Conservation (phyloP, 2,329 filamentous ascomycete genomes). For the Ophiostoma ulmi region DNA sequence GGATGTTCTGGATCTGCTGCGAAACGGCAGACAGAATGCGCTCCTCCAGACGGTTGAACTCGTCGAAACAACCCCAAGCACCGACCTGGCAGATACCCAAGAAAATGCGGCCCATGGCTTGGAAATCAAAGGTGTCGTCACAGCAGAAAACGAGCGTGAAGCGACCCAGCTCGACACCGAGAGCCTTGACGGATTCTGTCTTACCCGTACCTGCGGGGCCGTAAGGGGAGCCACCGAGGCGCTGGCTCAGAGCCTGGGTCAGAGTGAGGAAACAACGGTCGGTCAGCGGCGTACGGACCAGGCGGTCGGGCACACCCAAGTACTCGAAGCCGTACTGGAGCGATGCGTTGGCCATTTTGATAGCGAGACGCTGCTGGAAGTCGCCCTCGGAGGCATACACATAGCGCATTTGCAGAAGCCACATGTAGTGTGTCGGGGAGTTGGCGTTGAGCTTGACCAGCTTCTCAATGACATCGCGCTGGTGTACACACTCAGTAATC, state of each 20-base stretch:
- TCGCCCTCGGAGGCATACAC: conserved; percentile 80
- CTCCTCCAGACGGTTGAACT: conserved; percentile 98
- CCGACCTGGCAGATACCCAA: conserved; percentile 98
- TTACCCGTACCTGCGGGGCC: conserved; percentile 97
- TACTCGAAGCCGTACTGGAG: conserved; percentile 98
- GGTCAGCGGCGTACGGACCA: conserved; percentile 93
- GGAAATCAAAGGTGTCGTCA: conserved; percentile 99
- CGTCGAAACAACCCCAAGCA: conserved; percentile 99
- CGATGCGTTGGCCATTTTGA: conserved; percentile 95
- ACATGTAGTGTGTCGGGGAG: conserved; percentile 75
- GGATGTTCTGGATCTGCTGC: conserved; percentile 98
- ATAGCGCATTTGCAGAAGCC: conserved; percentile 97
- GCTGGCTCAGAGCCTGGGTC: conserved; percentile 90
- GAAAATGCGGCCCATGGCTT: conserved; percentile 99
- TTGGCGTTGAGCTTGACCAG: conserved; percentile 70
- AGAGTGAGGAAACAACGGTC: conserved; percentile 98
- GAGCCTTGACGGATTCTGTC: conserved; percentile 96
- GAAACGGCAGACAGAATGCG: conserved; percentile 96
- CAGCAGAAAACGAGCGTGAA: conserved; percentile 99
- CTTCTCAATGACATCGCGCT: conserved; percentile 87
- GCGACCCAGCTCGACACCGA: conserved; percentile 90
- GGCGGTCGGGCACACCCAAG: conserved; percentile 87
- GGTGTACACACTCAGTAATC: conserved; percentile 98
- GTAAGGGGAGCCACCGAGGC: conserved; percentile 93
- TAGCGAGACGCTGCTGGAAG: conserved; percentile 71